Base-by-base conservation (phyloP, 768 basidiomycete genomes). In the Mycena capillaripes region DNA sequence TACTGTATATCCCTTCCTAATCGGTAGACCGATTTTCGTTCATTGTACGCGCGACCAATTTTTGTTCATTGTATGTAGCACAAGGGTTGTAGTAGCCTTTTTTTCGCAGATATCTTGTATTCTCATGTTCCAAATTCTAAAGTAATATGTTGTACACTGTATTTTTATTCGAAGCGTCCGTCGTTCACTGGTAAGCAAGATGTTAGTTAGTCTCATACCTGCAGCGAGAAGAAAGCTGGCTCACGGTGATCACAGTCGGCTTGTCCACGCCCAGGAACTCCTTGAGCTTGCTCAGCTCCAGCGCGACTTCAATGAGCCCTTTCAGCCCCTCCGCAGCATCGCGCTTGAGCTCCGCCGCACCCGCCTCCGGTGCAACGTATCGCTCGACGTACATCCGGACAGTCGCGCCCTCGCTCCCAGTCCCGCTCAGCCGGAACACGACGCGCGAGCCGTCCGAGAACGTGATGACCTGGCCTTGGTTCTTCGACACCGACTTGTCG, bases 321-420 rank as follows among this genome's bases (percentile, higher is more conserved):
- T 96, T 92, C 78, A 99, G 85, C 11, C 98, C 98, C 75, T 97
- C 94, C 53, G 94, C 93, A 23, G 98, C 92, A 70, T 93, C 89
- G 81, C 91, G 90, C 72, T 85, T 84, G 69, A 95, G 86, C 81
- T 93, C 95, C 75, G 87, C 88, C 42, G 89, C 85, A 63, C 95
- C 92, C 53, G 89, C 91, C 27, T 89, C 86, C 19, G 91, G 83
- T 69, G 91, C 89, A 46, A 96, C 90, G 79, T 97, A 97, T 80
- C 97, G 90, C 85, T 99, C 98, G 56, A 97, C 92, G 79, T 99
- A 99, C 89, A 98, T 87, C 73, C 98, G 88, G 63, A 99, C 96
- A 16, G 98, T 99, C 27, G 98, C 98, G 53, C 98, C 98, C 61
- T 95, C 92, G 74, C 95, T 96, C 19, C 98, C 98, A 0, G 98